These are phyloP conservation scores for Monilinia polystroma DNA, from an alignment of 2,329 filamentous ascomycete genomes.

Conservation along the genomic window DNA sequence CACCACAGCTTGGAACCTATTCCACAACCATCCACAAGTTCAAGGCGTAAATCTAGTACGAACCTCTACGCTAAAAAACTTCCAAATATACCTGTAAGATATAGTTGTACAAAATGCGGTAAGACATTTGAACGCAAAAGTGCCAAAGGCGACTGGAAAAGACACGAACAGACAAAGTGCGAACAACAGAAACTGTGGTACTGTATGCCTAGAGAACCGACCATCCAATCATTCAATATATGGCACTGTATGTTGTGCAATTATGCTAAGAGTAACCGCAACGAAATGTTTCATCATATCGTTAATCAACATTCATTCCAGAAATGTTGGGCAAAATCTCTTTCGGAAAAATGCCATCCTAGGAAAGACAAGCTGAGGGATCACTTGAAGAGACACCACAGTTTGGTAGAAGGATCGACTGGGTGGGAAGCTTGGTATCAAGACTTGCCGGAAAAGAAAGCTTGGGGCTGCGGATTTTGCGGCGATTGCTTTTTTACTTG, in stretches of 20 bases:
- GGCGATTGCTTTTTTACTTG: constrained; percentile 29
- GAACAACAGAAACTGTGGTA: constrained; percentile 32
- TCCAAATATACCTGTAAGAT: constrained; percentile 21
- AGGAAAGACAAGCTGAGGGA: constrained; percentile 34
- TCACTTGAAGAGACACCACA: constrained; percentile 31
- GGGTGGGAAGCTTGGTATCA: constrained; percentile 31
- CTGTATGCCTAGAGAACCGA: constrained; percentile 29
- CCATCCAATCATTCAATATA: not conserved
- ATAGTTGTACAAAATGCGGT: constrained; percentile 29
- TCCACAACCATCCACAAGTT: not conserved
- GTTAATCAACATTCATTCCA: constrained; percentile 28
- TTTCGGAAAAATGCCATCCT: constrained; percentile 22
- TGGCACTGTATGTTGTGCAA: constrained; percentile 31
- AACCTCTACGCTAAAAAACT: not conserved
- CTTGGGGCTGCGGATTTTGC: constrained; percentile 36
- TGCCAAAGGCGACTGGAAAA: constrained; percentile 33
- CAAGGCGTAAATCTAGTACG: not conserved
- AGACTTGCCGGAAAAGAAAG: constrained; percentile 27
- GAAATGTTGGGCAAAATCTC: constrained; percentile 26
- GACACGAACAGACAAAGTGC: constrained; percentile 32
- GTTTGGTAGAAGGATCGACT: constrained; percentile 22
- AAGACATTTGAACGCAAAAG: constrained; percentile 24
- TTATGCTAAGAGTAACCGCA: constrained; percentile 10
- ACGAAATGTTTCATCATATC: constrained; percentile 28
- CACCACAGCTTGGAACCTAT: not conserved